These are phyloP conservation scores for Lactarius pseudohatsudake DNA, from an alignment of 768 basidiomycete genomes.

Conservation along the genomic window DNA sequence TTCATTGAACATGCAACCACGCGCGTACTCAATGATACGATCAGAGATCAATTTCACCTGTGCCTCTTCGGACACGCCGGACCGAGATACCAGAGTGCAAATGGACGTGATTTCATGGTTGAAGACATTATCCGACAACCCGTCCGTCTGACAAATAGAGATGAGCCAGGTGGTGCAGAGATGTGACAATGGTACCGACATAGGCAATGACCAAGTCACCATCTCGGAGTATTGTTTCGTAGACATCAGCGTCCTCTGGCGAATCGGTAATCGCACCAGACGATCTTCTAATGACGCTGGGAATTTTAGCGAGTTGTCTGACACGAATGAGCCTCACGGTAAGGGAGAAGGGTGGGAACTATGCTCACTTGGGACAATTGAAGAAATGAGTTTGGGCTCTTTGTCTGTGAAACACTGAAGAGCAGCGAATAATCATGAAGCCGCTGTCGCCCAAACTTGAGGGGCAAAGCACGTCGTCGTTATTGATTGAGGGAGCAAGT, in stretches of 20 bases:
- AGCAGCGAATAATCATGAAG: slow-evolving; percentile 67
- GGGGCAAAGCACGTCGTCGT: slow-evolving; percentile 18
- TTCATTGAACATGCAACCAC: slow-evolving; percentile 66
- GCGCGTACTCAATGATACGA: slow-evolving; percentile 67
- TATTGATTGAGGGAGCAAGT: not conserved
- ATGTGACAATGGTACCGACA: slow-evolving; percentile 36
- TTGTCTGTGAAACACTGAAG: slow-evolving; percentile 55
- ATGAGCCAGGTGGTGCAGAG: not conserved
- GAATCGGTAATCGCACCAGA: slow-evolving; percentile 37
- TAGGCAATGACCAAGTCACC: slow-evolving; percentile 54
- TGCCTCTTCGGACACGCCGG: slow-evolving; percentile 46
- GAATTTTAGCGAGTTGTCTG: slow-evolving; percentile 42
- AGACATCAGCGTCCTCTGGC: slow-evolving; percentile 45
- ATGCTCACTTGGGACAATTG: slow-evolving; percentile 48
- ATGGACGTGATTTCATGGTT: slow-evolving; percentile 68
- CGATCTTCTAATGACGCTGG: slow-evolving; percentile 30
- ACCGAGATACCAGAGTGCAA: slow-evolving; percentile 56
- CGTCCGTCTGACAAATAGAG: slow-evolving; percentile 47
- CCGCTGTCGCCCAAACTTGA: slow-evolving; percentile 77
- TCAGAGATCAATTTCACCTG: slow-evolving; percentile 74
- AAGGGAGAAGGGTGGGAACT: slow-evolving; percentile 17
- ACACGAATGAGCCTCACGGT: not conserved
- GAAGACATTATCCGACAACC: slow-evolving; percentile 59
- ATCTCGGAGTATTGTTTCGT: slow-evolving; percentile 49
- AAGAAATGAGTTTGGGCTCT: slow-evolving; percentile 45